phyloP scores from a whole-genome alignment of 768 basidiomycete species.

The Boletus sensibilis region DNA sequence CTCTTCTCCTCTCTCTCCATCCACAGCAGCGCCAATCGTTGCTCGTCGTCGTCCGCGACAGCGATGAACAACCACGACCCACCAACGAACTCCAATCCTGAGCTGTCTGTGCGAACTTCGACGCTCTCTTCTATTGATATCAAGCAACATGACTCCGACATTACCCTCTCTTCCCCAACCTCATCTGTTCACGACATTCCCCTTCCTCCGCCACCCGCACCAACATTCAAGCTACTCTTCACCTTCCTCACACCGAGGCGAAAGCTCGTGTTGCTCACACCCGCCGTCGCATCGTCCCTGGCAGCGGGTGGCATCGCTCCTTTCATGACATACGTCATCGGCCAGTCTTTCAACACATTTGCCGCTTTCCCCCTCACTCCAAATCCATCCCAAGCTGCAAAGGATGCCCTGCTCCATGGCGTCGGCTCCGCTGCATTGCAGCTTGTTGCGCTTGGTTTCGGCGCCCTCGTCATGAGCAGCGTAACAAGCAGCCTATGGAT shows the following conservation, averaged over 20 bases:
- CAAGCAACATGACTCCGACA: constrained; percentile 13
- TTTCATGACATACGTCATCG: constrained; percentile 83
- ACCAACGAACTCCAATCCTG: constrained; percentile 6
- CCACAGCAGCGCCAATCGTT: constrained; percentile 8
- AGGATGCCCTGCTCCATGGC: constrained; percentile 51
- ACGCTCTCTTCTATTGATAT: constrained; percentile 20
- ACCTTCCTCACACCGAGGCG: constrained; percentile 60
- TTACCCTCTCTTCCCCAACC: constrained; percentile 9
- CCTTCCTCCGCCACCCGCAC: constrained; percentile 35
- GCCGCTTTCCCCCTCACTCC: constrained; percentile 51
- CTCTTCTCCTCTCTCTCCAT: constrained; percentile 12
- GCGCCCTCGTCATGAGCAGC: constrained; percentile 69
- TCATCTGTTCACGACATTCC: constrained; percentile 18
- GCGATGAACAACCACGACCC: constrained; percentile 34
- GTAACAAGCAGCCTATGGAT: constrained; percentile 83
- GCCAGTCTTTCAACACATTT: constrained; percentile 73
- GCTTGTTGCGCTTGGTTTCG: constrained; percentile 63
- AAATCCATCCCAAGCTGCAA: constrained; percentile 40
- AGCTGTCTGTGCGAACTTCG: constrained; percentile 22
- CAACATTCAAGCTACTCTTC: constrained; percentile 66
- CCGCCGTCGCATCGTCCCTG: constrained; percentile 61
- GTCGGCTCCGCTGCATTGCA: constrained; percentile 63
- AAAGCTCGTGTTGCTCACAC: constrained; percentile 54
- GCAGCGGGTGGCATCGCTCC: constrained; percentile 72
- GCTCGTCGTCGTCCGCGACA: constrained; percentile 30